Base-by-base conservation (phyloP, 2,329 filamentous ascomycete species). In the Xylariomycetidae sp. region DNA sequence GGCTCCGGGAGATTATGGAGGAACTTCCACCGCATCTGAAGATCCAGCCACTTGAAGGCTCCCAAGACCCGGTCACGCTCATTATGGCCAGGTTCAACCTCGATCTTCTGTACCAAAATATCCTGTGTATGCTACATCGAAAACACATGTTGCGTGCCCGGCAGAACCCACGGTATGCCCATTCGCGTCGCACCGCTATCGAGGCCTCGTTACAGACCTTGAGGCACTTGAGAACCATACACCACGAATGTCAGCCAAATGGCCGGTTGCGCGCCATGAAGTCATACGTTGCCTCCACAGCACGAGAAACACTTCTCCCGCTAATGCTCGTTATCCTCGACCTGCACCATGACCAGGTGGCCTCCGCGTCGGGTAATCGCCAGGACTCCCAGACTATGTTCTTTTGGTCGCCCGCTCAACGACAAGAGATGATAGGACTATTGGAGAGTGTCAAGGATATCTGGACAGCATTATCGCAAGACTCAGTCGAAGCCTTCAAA, bases 401-500 rank as follows among this genome's bases (percentile, higher is more conserved):
- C 40, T 71, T 73, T 35, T 81, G 76, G 74, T 72, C 68, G 4
- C 59, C 63, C 1, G 66, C 72, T 33, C 73, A 81, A 54, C 74
- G 82, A 8, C 68, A 76, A 19, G 83, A 85, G 45, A 93, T 95
- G 85, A 69, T 92, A 19, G 61, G 68, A 15, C 75, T 79, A 1
- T 72, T 96, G 3, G 81, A 89, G 52, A 72, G 72, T 13, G 84
- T 84, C 7, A 74, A 76, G 28, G 68, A 73, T 13, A 92, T 96
- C 35, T 96, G 89, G 88, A 79, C 82, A 30, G 77, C 76, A 8
- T 67, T 88, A 9, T 75, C 79, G 3, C 82, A 92, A 34, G 70
- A 79, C 16, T 92, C 84, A 1, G 82, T 95, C 63, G 90, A 96
- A 47, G 87, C 89, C 0, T 89, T 81, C 64, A 96, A 96, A 62